Evolutionary conservation across 805 yeast genomes (phyloP).

Genomic region (Lachancea quebecensis): DNA sequence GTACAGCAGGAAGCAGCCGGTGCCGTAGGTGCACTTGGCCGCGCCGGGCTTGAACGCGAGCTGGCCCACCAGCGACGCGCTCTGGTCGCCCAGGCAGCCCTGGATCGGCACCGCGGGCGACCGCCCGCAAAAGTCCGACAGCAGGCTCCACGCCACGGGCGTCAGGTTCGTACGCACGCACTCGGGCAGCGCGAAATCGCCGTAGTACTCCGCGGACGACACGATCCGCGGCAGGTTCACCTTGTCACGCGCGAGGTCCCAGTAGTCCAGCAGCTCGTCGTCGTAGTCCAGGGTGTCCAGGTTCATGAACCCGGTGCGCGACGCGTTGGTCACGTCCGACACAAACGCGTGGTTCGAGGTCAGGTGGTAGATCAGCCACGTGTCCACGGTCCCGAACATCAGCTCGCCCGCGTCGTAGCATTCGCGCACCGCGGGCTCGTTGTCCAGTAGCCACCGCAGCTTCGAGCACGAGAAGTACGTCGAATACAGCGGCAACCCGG

Average conservation of each 20-base stretch:
- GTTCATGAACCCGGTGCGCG: constrained; percentile 86
- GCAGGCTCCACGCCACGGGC: constrained; percentile 44
- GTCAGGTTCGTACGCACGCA: constrained; percentile 46
- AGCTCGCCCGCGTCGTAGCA: constrained; percentile 71
- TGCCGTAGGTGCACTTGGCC: constrained; percentile 94
- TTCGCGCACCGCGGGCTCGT: constrained; percentile 56
- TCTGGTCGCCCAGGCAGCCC: constrained; percentile 92
- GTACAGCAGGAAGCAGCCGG: constrained; percentile 86
- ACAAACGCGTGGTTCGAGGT: constrained; percentile 64
- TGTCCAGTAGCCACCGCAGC: constrained; percentile 81
- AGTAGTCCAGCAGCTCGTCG: constrained; percentile 62
- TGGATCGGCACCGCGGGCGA: constrained; percentile 65
- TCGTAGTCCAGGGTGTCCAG: constrained; percentile 71
- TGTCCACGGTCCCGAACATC: constrained; percentile 90
- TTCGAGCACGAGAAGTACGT: constrained; percentile 91
- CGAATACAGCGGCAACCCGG: constrained; percentile 76
- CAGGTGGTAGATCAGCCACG: constrained; percentile 85
- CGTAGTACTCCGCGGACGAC: constrained; percentile 73
- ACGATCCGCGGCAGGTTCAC: constrained; percentile 69
- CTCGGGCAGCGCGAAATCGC: constrained; percentile 59
- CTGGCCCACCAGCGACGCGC: constrained; percentile 90
- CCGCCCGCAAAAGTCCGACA: constrained; percentile 41
- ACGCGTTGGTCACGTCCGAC: constrained; percentile 87
- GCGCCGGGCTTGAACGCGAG: constrained; percentile 75
- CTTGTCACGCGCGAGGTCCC: constrained; percentile 67